These are phyloP conservation scores for Trichoderma harzianum DNA, from an alignment of 2,329 filamentous ascomycete genomes.

Conservation along the genomic window DNA sequence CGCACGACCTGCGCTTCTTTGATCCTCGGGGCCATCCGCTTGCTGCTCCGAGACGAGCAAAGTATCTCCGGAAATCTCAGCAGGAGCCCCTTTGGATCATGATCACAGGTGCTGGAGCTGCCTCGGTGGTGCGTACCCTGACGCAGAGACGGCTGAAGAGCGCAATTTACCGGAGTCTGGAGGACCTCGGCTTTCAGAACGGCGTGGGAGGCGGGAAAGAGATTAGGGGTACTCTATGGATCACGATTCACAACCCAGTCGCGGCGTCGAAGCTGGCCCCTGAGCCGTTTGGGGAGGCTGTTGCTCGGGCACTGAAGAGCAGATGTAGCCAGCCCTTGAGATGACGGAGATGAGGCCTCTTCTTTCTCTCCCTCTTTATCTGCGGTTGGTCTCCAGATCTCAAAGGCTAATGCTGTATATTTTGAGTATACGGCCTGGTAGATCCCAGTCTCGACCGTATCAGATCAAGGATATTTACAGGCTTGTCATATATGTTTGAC, in stretches of 20 bases:
- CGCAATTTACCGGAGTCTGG: slow-evolving; percentile 29
- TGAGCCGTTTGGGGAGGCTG: slow-evolving; percentile 23
- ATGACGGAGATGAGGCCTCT: neutral
- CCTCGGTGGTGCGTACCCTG: slow-evolving; percentile 27
- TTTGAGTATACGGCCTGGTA: neutral
- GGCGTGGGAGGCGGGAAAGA: slow-evolving; percentile 16
- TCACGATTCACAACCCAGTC: slow-evolving; percentile 22
- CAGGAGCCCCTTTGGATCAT: slow-evolving; percentile 35
- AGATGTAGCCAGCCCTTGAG: slow-evolving; percentile 8
- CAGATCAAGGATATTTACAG: neutral
- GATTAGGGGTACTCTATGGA: slow-evolving; percentile 29
- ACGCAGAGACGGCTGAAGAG: slow-evolving; percentile 27
- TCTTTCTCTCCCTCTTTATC: neutral
- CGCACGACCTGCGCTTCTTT: slow-evolving; percentile 33
- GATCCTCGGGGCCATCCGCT: slow-evolving; percentile 34
- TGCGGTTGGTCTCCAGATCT: neutral
- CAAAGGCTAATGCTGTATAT: neutral
- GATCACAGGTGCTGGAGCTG: slow-evolving; percentile 19
- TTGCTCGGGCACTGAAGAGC: slow-evolving; percentile 22
- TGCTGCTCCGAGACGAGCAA: slow-evolving; percentile 24
- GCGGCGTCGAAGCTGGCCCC: slow-evolving; percentile 19
- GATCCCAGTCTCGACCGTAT: neutral
- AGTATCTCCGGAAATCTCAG: slow-evolving; percentile 27
- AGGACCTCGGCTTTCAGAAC: slow-evolving; percentile 26
- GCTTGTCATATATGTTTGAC: neutral